Base-by-base conservation (phyloP, 1,284 basidiomycete genomes). In the Tylopilus orsonianus region DNA sequence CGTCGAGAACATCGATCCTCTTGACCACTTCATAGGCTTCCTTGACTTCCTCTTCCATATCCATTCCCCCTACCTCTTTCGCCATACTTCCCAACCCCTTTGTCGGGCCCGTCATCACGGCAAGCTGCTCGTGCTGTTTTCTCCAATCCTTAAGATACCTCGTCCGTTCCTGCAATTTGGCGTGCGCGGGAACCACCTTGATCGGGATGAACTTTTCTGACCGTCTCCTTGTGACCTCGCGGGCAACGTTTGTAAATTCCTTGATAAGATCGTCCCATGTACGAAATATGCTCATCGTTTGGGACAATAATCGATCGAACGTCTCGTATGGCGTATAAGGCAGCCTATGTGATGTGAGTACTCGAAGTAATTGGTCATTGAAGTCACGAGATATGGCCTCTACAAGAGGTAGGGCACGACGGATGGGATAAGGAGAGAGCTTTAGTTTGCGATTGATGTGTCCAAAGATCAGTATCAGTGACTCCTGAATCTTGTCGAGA, bases 331-430 rank as follows among this genome's bases (percentile, higher is more conserved):
- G 93, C 40, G 91, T 90, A 68, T 97, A 97, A 49, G 95, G 88
- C 3, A 98, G 78, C 8, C 95, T 84, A 57, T 94, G 90, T 5
- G 88, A 89, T 2, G 86, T 90, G 37, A 99, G 83, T 19, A 99
- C 91, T 41, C 91, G 90, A 6, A 97, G 78, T 32, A 97, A 82
- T 60, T 94, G 90, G 63, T 97, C 93, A 61, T 96, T 97, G 70
- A 99, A 95, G 68, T 99, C 97, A 22, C 87, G 83, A 5, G 96
- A 98, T 65, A 99, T 98, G 30, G 96, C 96, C 70, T 99, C 96
- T 23, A 98, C 94, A 46, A 99, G 87, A 0, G 94, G 94, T 8
- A 99, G 84, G 2, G 94, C 93, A 36, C 96, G 87, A 14, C 92
- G 87, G 58, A 98, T 93, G 0, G 96, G 96, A 68, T 99, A 99